Evolutionary conservation across 2,329 filamentous ascomycete species (phyloP).

Genomic region (Monilinia laxa): DNA sequence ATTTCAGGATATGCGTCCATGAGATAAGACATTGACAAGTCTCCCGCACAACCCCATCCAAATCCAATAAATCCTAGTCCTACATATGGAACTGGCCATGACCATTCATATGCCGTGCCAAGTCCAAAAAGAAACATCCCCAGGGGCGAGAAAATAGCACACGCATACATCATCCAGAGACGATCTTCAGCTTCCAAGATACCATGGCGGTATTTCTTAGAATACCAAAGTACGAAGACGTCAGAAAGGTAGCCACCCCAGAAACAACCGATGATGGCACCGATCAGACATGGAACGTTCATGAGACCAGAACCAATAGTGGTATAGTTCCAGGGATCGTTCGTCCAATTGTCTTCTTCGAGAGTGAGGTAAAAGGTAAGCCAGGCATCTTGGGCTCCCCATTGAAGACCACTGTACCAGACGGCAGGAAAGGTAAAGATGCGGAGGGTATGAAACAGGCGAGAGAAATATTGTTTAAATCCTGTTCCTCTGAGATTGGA

Average conservation of each 20-base stretch:
- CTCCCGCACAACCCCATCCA: slow-evolving; percentile 58
- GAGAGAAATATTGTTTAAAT: slow-evolving; percentile 53
- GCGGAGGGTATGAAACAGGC: slow-evolving; percentile 55
- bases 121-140: slow-evolving; percentile 47
- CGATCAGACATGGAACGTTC: slow-evolving; percentile 56
- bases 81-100: slow-evolving; percentile 54
- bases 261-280: slow-evolving; percentile 55
- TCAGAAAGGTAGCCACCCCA: slow-evolving; percentile 59
- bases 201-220: slow-evolving; percentile 35
- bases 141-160: slow-evolving; percentile 40
- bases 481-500: slow-evolving; percentile 54
- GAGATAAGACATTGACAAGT: slow-evolving; percentile 55
- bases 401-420: slow-evolving; percentile 57
- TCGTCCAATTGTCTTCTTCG: slow-evolving; percentile 56
- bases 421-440: slow-evolving; percentile 59
- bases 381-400: slow-evolving; percentile 61
- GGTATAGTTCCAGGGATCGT: slow-evolving; percentile 54
- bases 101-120: slow-evolving; percentile 47
- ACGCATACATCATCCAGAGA: slow-evolving; percentile 41
- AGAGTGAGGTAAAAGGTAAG: slow-evolving; percentile 59
- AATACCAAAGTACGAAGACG: slow-evolving; percentile 51
- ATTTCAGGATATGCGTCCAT: slow-evolving; percentile 58
- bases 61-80: slow-evolving; percentile 59
- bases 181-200: slow-evolving; percentile 45
- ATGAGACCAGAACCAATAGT: slow-evolving; percentile 56